Base-by-base conservation (phyloP, 768 basidiomycete species). In the Russula emetica region DNA sequence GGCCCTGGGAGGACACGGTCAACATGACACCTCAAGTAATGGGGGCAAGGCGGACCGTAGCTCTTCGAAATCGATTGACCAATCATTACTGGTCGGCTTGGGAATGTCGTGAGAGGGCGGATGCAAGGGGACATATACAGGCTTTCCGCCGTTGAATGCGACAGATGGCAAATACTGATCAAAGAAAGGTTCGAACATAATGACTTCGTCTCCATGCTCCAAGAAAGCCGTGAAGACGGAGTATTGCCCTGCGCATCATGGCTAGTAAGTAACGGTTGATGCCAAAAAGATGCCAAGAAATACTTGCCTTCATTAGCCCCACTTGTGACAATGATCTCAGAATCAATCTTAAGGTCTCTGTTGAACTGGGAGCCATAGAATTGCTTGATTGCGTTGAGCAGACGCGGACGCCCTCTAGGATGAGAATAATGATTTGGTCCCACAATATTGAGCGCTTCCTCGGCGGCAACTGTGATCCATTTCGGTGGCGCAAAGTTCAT, bases 131-230 rank as follows among this genome's bases (percentile, higher is more conserved):
- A 99, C 94, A 72, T 92, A 98, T 53, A 98, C 87, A 14, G 95
- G 94, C 66, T 84, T 86, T 51, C 94, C 96, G 34, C 91, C 92
- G 70, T 96, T 94, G 83, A 98, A 97, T 32, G 88, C 90, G 58
- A 96, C 88, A 7, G 91, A 92, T 26, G 94, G 89, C 57, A 94
- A 82, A 74, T 94, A 96, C 74, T 98, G 95, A 72, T 98, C 95
- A 72, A 97, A 98, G 80, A 93, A 97, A 1, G 95, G 96, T 76
- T 98, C 97, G 71, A 98, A 95, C 84, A 98, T 87, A 75, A 99
- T 96, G 67, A 98, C 96, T 74, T 99, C 97, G 71, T 98, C 97
- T 4, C 90, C 96, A 42, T 83, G 81, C 66, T 98, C 88, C 44
- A 97, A 76, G 77, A 96, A 98, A 0, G 97, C 97, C 13, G 86